Evolutionary conservation across 2,329 filamentous ascomycete genomes (phyloP).

Genomic region (Sporothrix brasiliensis): DNA sequence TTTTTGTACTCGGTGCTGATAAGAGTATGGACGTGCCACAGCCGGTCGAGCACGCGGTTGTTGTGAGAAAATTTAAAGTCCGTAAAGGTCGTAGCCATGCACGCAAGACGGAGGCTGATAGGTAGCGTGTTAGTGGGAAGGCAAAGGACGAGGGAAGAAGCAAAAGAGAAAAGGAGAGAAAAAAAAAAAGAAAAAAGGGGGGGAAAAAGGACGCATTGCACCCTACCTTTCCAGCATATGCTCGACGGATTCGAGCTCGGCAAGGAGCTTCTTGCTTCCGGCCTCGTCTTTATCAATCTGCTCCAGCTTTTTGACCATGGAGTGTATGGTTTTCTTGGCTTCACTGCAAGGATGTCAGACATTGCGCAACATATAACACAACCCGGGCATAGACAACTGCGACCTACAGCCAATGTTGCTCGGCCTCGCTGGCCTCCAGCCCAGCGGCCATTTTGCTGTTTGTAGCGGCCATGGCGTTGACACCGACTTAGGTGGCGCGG

Average conservation of each 20-base stretch:
- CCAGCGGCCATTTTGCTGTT: slow-evolving; percentile 25
- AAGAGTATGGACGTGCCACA: slow-evolving; percentile 79
- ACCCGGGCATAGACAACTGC: too few species aligned
- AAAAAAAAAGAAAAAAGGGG: not conserved
- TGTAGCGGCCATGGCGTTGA: not conserved
- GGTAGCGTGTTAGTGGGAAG: not conserved
- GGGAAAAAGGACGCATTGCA: too few species aligned
- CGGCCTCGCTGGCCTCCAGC: slow-evolving; percentile 31
- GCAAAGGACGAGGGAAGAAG: not conserved
- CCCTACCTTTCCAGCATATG: slow-evolving; percentile 33
- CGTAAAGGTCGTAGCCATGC: slow-evolving; percentile 70
- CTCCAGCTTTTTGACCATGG: slow-evolving; percentile 35
- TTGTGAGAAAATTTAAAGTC: slow-evolving; percentile 68
- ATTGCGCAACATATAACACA: not conserved
- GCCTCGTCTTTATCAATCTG: slow-evolving; percentile 37
- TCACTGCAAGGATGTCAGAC: slow-evolving; percentile 33
- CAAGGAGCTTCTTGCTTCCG: slow-evolving; percentile 34
- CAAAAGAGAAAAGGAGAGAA: too few species aligned
- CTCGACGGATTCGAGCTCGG: slow-evolving; percentile 35
- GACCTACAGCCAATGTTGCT: slow-evolving; percentile 35
- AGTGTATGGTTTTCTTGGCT: slow-evolving; percentile 35
- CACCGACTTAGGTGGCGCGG: slow-evolving; percentile 6
- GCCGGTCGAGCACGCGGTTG: slow-evolving; percentile 66
- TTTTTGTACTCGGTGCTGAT: slow-evolving; percentile 80
- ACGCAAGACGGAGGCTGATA: slow-evolving; percentile 68